These are phyloP conservation scores for Stentor roeselii DNA, from an alignment of 73 alveolate genomes.

Conservation along the genomic window DNA sequence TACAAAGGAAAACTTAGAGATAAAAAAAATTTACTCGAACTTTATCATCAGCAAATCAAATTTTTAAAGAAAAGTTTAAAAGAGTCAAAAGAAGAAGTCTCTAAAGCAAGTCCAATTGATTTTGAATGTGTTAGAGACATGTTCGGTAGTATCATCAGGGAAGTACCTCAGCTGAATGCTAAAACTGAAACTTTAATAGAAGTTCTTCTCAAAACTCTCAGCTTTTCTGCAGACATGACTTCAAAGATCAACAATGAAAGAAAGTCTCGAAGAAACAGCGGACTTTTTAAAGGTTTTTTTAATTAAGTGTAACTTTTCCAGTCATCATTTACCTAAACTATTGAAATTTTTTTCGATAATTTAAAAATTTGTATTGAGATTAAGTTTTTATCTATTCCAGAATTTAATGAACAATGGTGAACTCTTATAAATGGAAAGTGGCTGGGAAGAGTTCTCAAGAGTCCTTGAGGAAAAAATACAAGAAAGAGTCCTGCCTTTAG, in stretches of 20 bases:
- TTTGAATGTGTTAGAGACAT: background rate
- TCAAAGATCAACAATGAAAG: background rate
- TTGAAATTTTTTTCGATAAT: too few species aligned
- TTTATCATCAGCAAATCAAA: background rate
- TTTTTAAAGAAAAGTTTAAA: background rate
- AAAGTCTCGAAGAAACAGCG: background rate
- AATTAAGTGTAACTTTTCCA: too few species aligned
- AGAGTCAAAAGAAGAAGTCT: background rate
- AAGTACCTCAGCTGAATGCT: background rate
- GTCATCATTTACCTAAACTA: too few species aligned
- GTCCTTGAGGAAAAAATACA: too few species aligned
- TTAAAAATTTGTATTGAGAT: too few species aligned
- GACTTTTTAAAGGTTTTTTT: background rate
- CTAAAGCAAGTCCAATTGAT: background rate
- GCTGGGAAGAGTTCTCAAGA: too few species aligned
- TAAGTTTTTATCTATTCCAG: too few species aligned
- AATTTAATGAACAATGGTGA: too few species aligned
- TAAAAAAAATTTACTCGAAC: too few species aligned
- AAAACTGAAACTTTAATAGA: background rate
- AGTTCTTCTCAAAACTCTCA: background rate
- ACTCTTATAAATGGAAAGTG: too few species aligned
- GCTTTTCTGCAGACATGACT: background rate
- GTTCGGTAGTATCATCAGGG: background rate
- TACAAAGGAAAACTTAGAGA: background rate
- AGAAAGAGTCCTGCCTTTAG: too few species aligned